A percentile compares a stretch with the other conserved stretches of the same genome.
Evolutionary conservation across 2,329 filamentous ascomycete species (phyloP).

Genomic region (Thielaviopsis euricoi): DNA sequence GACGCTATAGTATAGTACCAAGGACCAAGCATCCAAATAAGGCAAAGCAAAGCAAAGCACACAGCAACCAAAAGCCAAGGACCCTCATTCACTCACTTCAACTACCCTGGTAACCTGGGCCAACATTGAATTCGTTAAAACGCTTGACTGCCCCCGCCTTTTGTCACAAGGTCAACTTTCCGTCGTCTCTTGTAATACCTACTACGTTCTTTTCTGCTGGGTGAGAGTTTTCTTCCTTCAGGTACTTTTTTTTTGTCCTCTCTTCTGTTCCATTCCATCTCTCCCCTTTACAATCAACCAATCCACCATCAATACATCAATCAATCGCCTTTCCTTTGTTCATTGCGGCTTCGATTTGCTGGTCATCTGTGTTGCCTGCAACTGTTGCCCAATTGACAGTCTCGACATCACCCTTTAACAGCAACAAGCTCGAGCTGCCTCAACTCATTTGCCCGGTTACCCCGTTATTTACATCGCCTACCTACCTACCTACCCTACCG

Average conservation of each 20-base stretch:
- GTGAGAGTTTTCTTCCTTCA: constrained; percentile 3
- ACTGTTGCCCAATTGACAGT: background rate
- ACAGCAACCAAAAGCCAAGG: background rate
- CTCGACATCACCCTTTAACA: background rate
- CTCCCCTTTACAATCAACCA: background rate
- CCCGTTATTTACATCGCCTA: constrained; percentile 10
- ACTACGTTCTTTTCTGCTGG: background rate
- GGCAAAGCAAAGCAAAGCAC: too few species aligned
- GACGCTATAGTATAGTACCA: too few species aligned
- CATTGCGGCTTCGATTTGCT: background rate
- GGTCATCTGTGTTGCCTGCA: background rate
- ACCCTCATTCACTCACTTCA: background rate
- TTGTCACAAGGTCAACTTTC: constrained; percentile 8
- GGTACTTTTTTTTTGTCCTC: constrained; percentile 2
- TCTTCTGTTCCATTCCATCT: background rate
- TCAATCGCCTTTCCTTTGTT: background rate
- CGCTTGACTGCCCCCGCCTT: constrained; percentile 5
- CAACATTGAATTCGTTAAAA: constrained; percentile 4
- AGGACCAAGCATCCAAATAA: too few species aligned
- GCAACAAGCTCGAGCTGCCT: background rate
- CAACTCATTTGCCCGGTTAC: constrained; percentile 10
- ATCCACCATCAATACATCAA: background rate
- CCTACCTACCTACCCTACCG: background rate
- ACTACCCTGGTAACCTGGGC: constrained; percentile 1
- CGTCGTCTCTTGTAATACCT: constrained; percentile 6